Percentiles rank a stretch among this genome's conserved stretches.
These are phyloP conservation scores for Hypoxylon fuscum DNA, from an alignment of 495 filamentous ascomycete species.

Conservation along the genomic window DNA sequence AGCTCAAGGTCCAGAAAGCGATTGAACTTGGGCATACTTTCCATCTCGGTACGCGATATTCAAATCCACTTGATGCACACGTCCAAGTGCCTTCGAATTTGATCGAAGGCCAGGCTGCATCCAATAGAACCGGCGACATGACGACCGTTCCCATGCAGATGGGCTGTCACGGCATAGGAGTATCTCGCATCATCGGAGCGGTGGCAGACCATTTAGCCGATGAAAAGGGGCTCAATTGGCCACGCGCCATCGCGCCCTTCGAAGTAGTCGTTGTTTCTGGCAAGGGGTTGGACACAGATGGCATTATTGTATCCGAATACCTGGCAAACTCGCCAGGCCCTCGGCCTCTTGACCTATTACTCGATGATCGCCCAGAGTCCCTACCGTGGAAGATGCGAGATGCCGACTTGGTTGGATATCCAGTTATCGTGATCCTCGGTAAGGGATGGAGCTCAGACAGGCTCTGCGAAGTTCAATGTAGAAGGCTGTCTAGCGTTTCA, in stretches of 20 bases:
- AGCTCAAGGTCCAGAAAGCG: slow-evolving; percentile 71
- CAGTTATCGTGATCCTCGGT: slow-evolving; percentile 80
- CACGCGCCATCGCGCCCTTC: slow-evolving; percentile 83
- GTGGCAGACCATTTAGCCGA: slow-evolving; percentile 79
- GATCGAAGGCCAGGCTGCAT: slow-evolving; percentile 5
- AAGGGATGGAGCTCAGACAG: slow-evolving; percentile 72
- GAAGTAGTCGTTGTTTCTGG: slow-evolving; percentile 75
- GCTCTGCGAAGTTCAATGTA: slow-evolving; percentile 80
- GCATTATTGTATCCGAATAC: slow-evolving; percentile 65
- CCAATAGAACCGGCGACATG: slow-evolving; percentile 17
- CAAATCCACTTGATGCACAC: slow-evolving; percentile 70
- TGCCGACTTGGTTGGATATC: slow-evolving; percentile 89
- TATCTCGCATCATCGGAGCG: slow-evolving; percentile 90
- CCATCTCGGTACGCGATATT: slow-evolving; percentile 90
- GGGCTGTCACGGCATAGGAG: slow-evolving; percentile 96
- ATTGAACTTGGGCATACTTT: slow-evolving; percentile 97
- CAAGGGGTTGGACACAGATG: slow-evolving; percentile 60
- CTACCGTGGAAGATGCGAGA: slow-evolving; percentile 87
- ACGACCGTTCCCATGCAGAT: slow-evolving; percentile 73
- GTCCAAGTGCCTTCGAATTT: slow-evolving; percentile 29
- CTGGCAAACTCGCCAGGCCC: slow-evolving; percentile 44
- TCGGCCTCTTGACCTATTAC: slow-evolving; percentile 59
- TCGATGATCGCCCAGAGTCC: slow-evolving; percentile 78
- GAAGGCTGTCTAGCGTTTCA: slow-evolving; percentile 54
- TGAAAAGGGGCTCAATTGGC: slow-evolving; percentile 85